phyloP scores from a whole-genome alignment of 2,329 filamentous ascomycete species.

The Ophiognomonia clavigignenti-juglandacearum region DNA sequence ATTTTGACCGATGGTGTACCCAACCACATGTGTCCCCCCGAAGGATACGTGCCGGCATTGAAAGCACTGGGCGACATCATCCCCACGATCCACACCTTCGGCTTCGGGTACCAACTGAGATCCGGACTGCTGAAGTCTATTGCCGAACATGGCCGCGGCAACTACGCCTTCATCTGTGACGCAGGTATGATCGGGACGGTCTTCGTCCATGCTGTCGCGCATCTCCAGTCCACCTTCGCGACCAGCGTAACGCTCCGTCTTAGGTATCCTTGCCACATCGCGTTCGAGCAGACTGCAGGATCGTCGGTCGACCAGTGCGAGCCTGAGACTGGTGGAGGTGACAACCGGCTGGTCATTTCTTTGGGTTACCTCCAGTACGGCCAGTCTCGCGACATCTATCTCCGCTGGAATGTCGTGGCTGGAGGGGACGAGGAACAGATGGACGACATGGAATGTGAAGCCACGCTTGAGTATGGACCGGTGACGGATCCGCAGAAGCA shows the following conservation, averaged over 20 bases:
- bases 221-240: slow-evolving; percentile 55
- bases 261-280: slow-evolving; percentile 29
- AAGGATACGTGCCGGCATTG: slow-evolving; percentile 52
- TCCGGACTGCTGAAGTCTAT: slow-evolving; percentile 56
- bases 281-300: slow-evolving; percentile 35
- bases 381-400: slow-evolving; percentile 53
- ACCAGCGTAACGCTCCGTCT: slow-evolving; percentile 40
- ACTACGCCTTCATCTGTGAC: slow-evolving; percentile 58
- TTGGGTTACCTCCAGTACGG: slow-evolving; percentile 55
- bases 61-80: slow-evolving; percentile 33
- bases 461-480: slow-evolving; percentile 29
- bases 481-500: slow-evolving; percentile 19
- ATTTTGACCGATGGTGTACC: slow-evolving; percentile 52
- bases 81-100: slow-evolving; percentile 48
- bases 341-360: slow-evolving; percentile 30
- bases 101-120: slow-evolving; percentile 44
- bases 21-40: slow-evolving; percentile 46
- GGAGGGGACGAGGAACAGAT: slow-evolving; percentile 9
- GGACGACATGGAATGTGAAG: slow-evolving; percentile 19
- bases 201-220: slow-evolving; percentile 58
- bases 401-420: slow-evolving; percentile 32
- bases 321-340: slow-evolving; percentile 15
- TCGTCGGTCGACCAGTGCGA: slow-evolving; percentile 31
- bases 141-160: slow-evolving; percentile 51
- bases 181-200: slow-evolving; percentile 59